Conservation (phyloP, 148 eudicot species). For the Silene conica region DNA sequence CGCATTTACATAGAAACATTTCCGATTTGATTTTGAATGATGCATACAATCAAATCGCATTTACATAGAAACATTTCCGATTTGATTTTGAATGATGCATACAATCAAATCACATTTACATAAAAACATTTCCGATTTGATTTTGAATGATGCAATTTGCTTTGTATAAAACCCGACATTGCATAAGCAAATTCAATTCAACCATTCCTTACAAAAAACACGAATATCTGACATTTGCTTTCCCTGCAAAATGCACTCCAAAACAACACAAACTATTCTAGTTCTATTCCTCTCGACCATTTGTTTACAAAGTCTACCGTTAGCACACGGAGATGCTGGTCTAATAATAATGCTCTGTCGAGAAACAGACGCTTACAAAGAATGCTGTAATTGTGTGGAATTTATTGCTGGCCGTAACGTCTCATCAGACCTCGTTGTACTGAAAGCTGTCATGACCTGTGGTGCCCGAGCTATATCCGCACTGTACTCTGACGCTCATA, state of each 20-base stretch:
- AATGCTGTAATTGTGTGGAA: constrained; percentile 7
- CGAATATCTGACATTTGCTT: too few species aligned
- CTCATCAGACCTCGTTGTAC: constrained; percentile 17
- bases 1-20: too few species aligned
- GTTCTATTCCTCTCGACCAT: not conserved
- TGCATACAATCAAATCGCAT: too few species aligned
- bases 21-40: too few species aligned
- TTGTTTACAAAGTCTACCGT: not conserved
- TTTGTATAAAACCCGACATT: too few species aligned
- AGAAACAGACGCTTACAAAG: not conserved
- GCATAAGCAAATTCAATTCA: too few species aligned
- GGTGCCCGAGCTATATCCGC: not conserved
- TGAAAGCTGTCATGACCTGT: constrained; percentile 9
- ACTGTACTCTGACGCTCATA: not conserved
- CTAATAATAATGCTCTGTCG: constrained; percentile 8
- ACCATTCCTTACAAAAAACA: too few species aligned
- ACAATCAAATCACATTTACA: too few species aligned
- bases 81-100: too few species aligned
- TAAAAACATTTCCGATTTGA: too few species aligned
- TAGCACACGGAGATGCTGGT: not conserved
- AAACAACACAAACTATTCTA: not conserved
- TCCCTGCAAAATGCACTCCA: not conserved
- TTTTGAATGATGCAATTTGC: too few species aligned
- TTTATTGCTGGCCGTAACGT: constrained; percentile 5
- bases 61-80: too few species aligned